A percentile compares a stretch with the other conserved stretches of the same genome.
Conservation (phyloP, 2,329 filamentous ascomycete species). For the Colletotrichum orchidophilum region DNA sequence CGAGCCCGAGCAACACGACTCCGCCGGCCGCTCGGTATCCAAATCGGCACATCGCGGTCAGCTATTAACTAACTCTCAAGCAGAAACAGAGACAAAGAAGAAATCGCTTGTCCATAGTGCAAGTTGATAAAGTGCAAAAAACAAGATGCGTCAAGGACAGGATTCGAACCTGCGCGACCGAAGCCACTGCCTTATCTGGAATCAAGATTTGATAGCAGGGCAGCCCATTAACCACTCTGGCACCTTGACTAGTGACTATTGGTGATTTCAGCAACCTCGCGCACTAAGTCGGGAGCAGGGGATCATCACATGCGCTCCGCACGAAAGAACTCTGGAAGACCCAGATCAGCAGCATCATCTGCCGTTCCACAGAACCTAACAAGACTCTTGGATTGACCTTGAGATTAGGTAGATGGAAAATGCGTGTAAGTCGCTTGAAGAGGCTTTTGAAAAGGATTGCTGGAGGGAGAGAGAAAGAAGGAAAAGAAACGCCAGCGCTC, state of each 20-base stretch:
- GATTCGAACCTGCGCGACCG: conserved; percentile 22
- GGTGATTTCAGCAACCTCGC: rapidly evolving
- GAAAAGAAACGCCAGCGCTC: background rate
- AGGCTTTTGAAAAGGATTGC: background rate
- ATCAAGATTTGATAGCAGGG: conserved; percentile 15
- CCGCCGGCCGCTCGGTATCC: background rate
- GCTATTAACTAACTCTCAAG: background rate
- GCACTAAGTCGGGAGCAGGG: background rate
- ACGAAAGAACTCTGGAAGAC: no score
- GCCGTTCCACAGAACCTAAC: background rate
- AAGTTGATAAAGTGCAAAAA: background rate
- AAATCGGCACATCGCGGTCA: background rate
- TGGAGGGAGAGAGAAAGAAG: background rate
- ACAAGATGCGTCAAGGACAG: background rate
- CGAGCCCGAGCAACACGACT: background rate
- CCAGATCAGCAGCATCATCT: rapidly evolving
- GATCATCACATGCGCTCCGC: rapidly evolving
- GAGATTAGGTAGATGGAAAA: no score
- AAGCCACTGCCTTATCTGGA: conserved; percentile 18
- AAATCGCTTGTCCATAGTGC: no score
- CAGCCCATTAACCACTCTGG: conserved; percentile 23
- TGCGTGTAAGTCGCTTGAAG: no score
- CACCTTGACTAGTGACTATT: conserved; percentile 6
- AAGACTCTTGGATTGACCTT: no score
- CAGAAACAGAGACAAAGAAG: background rate